Base-by-base conservation (phyloP, 176 grass and related monocot species). In the Areca catechu region DNA sequence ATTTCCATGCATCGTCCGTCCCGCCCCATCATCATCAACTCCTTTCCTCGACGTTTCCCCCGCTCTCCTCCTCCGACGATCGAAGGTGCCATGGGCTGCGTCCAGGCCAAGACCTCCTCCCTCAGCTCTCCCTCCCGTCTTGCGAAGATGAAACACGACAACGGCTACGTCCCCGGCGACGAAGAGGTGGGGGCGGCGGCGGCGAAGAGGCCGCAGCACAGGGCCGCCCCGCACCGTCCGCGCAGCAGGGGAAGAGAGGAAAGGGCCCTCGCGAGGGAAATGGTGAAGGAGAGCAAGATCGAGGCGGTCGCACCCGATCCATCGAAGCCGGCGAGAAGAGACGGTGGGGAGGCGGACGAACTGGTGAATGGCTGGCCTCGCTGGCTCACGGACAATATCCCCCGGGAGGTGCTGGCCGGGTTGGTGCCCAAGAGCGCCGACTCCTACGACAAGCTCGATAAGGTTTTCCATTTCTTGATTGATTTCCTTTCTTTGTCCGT, bases 361-460 rank as follows among this genome's bases (percentile, higher is more conserved):
- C 57, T 84, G 61, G 74, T 89, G 19, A 73, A 67, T 60, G 85
- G 85, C 2, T 89, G 80, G 80, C 85, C 86, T 53, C 68, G 65
- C n/a, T 89, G 86, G 86, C 69, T 89, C 0, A 56, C 80, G 0
- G 70, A 60, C 7, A 89, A 89, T 71, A 73, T 84, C 15, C 77
- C 77, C 0, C 58, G 69, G 1, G 77, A 80, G 61, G 69, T 68
- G 16, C 86, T 89, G 4, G n/a, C 69, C 2, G 86, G 77, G 9
- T 77, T 84, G 50, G 73, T 84, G 7, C 74, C 80, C 19, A 63
- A 47, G 29, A 89, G 86, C 61, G 80, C 86, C 16, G 80, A 89
- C 62, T 78, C 76, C 2, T 89, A 81, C 69, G 80, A 89, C 61
- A 84, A 89, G 74, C 57, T 89, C 48, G 80, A 84, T 21, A 83